Percentiles rank a stretch among this genome's conserved stretches.
These are phyloP conservation scores for Hirschioporus abietinus DNA, from an alignment of 768 basidiomycete genomes.

Conservation along the genomic window DNA sequence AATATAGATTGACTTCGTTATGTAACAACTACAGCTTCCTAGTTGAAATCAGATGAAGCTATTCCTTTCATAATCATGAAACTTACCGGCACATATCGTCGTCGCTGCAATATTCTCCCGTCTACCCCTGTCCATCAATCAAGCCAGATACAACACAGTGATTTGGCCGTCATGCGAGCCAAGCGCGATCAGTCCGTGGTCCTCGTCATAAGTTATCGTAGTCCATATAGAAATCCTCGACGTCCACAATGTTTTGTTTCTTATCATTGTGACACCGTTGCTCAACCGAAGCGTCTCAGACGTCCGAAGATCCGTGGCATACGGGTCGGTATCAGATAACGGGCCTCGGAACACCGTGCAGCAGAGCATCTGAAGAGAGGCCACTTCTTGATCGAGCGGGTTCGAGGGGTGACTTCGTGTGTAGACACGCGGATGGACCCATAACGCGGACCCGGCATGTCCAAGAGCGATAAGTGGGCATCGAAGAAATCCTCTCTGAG, in stretches of 20 bases:
- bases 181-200: constrained; percentile 45
- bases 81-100: no score
- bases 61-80: no score
- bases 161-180: constrained; percentile 46
- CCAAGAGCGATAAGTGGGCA: constrained; percentile 53
- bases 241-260: constrained; percentile 18
- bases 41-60: no score
- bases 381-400: neutral
- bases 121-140: no score
- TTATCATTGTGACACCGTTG: neutral
- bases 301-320: neutral
- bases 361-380: neutral
- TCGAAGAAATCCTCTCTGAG: constrained; percentile 45
- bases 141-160: constrained; percentile 31
- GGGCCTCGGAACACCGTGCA: neutral
- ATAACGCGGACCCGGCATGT: constrained; percentile 50
- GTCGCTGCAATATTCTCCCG: no score
- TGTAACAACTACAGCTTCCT: no score
- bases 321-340: neutral
- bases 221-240: constrained; percentile 39
- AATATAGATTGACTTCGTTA: no score
- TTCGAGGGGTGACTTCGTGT: neutral
- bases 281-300: neutral
- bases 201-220: constrained; percentile 58
- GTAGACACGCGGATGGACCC: constrained; percentile 45